Percentiles rank a stretch among this genome's conserved stretches.
phyloP scores from a whole-genome alignment of 495 filamentous ascomycete genomes.

The Penicillium chermesinum region DNA sequence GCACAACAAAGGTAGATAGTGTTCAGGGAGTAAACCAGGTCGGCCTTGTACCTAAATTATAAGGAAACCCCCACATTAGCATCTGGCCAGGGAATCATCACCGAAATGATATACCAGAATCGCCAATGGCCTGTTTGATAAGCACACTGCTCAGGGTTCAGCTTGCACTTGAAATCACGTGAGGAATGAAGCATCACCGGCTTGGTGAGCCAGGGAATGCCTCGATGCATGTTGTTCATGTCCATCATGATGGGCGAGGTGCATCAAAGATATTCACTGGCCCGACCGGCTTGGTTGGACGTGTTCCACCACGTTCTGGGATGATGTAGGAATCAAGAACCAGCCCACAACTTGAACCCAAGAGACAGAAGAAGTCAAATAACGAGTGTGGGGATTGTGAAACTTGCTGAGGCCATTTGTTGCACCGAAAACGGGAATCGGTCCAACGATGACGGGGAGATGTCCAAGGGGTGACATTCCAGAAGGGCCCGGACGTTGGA shows the following conservation, averaged over 20 bases:
- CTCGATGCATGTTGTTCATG: constrained; percentile 12
- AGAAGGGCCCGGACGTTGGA: constrained; percentile 1
- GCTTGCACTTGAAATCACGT: constrained; percentile 38
- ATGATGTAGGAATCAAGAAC: too few relatives aligned
- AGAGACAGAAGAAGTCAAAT: background rate
- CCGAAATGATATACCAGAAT: constrained; percentile 35
- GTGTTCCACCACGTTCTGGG: too few relatives aligned
- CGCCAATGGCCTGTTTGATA: constrained; percentile 43
- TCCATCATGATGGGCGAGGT: constrained; percentile 10
- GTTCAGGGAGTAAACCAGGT: constrained; percentile 47
- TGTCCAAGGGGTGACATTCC: constrained; percentile 2
- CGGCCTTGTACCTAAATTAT: constrained; percentile 47
- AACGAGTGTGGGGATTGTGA: background rate
- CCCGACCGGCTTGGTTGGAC: too few relatives aligned
- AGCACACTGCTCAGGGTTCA: constrained; percentile 42
- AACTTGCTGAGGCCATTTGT: background rate
- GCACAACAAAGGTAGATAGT: constrained; percentile 47
- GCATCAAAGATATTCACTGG: background rate
- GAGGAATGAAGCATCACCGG: constrained; percentile 47
- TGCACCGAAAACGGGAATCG: constrained; percentile 13
- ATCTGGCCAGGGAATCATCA: background rate
- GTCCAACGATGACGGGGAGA: constrained; percentile 3
- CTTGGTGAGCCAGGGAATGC: constrained; percentile 39
- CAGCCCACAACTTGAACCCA: background rate
- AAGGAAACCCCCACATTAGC: constrained; percentile 3